Percentiles rank a stretch among this genome's conserved stretches.
Evolutionary conservation across 176 grass and related monocot species (phyloP).

Genomic region (Cenchrus fungigraminus): DNA sequence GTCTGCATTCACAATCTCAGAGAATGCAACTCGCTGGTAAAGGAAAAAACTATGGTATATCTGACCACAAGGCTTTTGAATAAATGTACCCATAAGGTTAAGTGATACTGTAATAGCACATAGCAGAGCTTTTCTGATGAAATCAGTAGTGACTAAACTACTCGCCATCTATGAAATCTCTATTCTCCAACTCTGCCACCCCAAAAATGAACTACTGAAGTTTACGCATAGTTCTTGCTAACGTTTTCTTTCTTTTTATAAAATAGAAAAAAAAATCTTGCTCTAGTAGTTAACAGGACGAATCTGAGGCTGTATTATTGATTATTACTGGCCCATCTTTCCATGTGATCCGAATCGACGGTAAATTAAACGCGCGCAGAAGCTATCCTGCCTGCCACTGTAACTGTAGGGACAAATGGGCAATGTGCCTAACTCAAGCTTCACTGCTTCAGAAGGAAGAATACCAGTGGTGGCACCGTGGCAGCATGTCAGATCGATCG

Average conservation of each 20-base stretch:
- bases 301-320: neutral
- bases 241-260: too few relatives aligned
- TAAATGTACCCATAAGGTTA: neutral
- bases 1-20: neutral
- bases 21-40: neutral
- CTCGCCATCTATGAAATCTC: neutral
- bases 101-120: too few relatives aligned
- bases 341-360: too few relatives aligned
- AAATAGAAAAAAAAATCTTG: too few relatives aligned
- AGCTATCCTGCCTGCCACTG: neutral
- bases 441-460: neutral
- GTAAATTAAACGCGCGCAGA: neutral
- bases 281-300: neutral
- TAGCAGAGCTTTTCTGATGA: conserved; percentile 2
- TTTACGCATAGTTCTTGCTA: too few relatives aligned
- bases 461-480: too few relatives aligned
- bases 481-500: neutral
- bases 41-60: neutral
- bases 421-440: neutral
- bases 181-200: neutral
- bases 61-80: conserved; percentile 5
- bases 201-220: neutral
- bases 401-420: neutral
- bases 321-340: neutral
- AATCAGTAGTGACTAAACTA: neutral